Base-by-base conservation (phyloP, 352 stramenopile genomes). In the Pythium myriotylum region DNA sequence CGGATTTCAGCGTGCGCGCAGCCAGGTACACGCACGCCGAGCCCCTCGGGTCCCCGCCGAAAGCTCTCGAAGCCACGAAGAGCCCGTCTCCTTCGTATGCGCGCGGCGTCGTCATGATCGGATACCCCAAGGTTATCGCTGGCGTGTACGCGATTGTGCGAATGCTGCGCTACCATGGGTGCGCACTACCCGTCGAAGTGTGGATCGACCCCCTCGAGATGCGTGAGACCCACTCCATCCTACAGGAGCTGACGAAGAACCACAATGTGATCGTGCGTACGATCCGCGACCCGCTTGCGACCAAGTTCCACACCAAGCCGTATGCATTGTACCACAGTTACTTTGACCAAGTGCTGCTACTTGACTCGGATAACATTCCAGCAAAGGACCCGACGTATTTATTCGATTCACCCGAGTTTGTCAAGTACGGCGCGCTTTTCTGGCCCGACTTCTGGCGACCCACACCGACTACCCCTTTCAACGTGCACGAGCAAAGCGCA, bases 381-480 rank as follows among this genome's bases (percentile, higher is more conserved):
- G 74, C 81, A 12, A 73, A 76, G 1, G 84, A 95, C 55, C 86
- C 86, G 47, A 95, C 82, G 58, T 95, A 92, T 66, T 59, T 95
- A 16, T 95, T 95, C 45, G 72, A 89, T 20, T 53, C 76, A 22
- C 67, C 73, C 2, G 82, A 91, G 67, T 95, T 92, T 63, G 26
- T 61, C 0, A 65, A 67, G 37, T 66, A 73, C 32, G 86, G 86
- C 41, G 84, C 86, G 14, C 73, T 95, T 8, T 95, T 95, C 67
- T 95, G 86, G 86, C 86, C 86, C 7, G 86, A 95, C 59, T 95
- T 93, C 48, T 95, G 86, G 86, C 75, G 79, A 40, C 82, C 83
- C 3, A 46, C 41, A 20, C 58, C 75, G 35, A 76, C 74, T 23
- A 93, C 81, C 9, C 73, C 73, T 2, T 94, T 92, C 59, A 92